These are phyloP conservation scores for Plasmodium falciparum DNA, from an alignment of 169 alveolate genomes.

Conservation along the genomic window DNA sequence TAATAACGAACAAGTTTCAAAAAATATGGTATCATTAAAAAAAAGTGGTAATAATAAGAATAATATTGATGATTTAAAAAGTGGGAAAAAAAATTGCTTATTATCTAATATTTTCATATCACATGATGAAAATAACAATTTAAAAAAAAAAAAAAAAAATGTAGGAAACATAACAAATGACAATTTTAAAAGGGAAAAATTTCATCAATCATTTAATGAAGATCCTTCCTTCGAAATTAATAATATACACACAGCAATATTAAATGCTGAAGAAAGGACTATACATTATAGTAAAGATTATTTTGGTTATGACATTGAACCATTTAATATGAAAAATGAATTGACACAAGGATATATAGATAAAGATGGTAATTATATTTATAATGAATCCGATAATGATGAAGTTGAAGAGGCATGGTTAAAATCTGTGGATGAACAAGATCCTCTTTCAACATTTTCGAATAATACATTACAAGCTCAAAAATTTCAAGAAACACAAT, in stretches of 20 bases:
- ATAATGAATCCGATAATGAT: slow-evolving; percentile 31
- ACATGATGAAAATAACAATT: not conserved
- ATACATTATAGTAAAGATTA: slow-evolving; percentile 55
- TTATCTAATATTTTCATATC: no score
- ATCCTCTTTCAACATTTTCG: slow-evolving; percentile 54
- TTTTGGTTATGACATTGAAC: slow-evolving; percentile 78
- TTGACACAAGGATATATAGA: slow-evolving; percentile 80
- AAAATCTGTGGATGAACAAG: slow-evolving; percentile 72
- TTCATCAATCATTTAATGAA: slow-evolving; percentile 68
- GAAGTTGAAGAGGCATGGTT: slow-evolving; percentile 74
- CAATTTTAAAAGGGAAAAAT: slow-evolving; percentile 32
- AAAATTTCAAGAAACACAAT: slow-evolving; percentile 24
- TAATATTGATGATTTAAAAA: no score
- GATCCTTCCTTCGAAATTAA: slow-evolving; percentile 67
- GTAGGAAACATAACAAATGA: not conserved
- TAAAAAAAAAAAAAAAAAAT: not conserved
- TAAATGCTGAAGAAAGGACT: slow-evolving; percentile 67
- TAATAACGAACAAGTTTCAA: no score
- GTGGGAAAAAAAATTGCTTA: no score
- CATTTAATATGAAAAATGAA: slow-evolving; percentile 80
- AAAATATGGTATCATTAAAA: no score
- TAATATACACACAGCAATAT: slow-evolving; percentile 45
- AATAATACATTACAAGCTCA: slow-evolving; percentile 27
- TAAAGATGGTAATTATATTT: slow-evolving; percentile 77
- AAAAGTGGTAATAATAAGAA: no score